phyloP scores from a whole-genome alignment of 2,329 filamentous ascomycete genomes.

The Aspergillus felis region DNA sequence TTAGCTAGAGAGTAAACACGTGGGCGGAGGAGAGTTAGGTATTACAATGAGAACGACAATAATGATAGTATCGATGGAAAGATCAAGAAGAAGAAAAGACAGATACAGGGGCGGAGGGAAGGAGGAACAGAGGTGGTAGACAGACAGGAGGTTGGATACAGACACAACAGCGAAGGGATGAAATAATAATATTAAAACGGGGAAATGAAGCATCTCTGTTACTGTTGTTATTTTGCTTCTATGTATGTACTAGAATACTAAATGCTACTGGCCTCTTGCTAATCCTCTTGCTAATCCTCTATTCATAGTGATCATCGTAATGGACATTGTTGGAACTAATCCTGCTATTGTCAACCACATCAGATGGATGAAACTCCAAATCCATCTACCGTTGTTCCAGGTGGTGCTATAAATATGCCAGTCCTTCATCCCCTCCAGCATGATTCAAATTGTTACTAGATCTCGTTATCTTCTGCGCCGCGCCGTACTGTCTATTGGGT shows the following conservation, averaged over 20 bases:
- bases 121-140: conserved; percentile 1
- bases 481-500: too few species aligned
- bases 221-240: not conserved
- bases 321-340: not conserved
- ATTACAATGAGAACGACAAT: not conserved
- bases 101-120: not conserved
- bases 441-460: too few species aligned
- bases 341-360: not conserved
- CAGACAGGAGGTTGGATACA: not conserved
- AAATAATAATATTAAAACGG: not conserved
- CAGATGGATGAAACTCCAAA: not conserved
- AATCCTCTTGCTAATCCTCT: not conserved
- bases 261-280: too few species aligned
- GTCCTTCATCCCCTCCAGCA: too few species aligned
- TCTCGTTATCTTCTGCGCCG: too few species aligned
- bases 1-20: conserved; percentile 1
- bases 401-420: not conserved
- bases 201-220: too few species aligned
- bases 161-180: not conserved
- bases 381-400: not conserved
- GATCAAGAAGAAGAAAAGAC: conserved; percentile 1
- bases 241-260: too few species aligned
- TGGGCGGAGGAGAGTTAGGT: not conserved
- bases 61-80: not conserved
- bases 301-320: not conserved